These are phyloP conservation scores for Candida corydali DNA, from an alignment of 805 yeast genomes.

Conservation along the genomic window DNA sequence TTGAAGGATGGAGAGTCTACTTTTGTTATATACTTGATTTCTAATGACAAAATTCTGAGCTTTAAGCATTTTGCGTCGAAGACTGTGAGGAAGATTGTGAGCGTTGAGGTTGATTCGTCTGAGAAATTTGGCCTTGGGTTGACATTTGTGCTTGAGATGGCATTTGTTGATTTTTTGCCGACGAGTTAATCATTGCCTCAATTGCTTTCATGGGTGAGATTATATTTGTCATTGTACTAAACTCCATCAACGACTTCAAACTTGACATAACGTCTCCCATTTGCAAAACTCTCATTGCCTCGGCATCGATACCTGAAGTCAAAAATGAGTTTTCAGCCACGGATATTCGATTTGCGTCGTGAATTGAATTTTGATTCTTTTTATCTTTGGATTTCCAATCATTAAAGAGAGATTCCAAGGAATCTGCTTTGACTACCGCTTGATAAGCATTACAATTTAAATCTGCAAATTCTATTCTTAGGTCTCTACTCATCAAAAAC, in stretches of 20 bases:
- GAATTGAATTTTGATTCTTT: constrained; percentile 16
- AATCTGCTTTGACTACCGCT: constrained; percentile 19
- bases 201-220: constrained; percentile 55
- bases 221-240: constrained; percentile 44
- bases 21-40: no score
- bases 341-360: constrained; percentile 20
- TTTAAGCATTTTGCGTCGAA: no score
- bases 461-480: constrained; percentile 72
- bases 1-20: no score
- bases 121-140: no score
- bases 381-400: constrained; percentile 11
- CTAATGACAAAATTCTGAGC: no score
- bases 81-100: no score
- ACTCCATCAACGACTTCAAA: constrained; percentile 60
- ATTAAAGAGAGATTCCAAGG: constrained; percentile 26
- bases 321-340: constrained; percentile 47
- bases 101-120: no score
- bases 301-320: constrained; percentile 59
- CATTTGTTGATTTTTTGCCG: constrained; percentile 18
- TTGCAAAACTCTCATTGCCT: constrained; percentile 67
- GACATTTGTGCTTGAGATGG: constrained; percentile 9
- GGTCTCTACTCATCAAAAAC: constrained; percentile 56
- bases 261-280: constrained; percentile 76
- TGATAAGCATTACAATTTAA: constrained; percentile 35
- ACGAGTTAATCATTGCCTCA: constrained; percentile 32